phyloP scores from a whole-genome alignment of 768 basidiomycete genomes.

The Russula sp. region DNA sequence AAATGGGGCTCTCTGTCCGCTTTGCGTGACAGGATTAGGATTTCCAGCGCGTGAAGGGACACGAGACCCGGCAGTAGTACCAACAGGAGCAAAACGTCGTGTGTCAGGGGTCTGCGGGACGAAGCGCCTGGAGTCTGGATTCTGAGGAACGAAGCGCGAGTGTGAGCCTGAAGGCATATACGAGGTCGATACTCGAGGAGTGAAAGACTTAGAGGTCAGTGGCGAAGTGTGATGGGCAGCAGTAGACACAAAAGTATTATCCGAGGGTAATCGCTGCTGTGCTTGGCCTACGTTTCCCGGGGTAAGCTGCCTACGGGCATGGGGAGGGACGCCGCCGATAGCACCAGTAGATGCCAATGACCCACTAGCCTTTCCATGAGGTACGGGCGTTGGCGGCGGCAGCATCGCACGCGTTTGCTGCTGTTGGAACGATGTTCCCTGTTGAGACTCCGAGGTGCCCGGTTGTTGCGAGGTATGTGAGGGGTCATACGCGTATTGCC shows the following conservation, averaged over 20 bases:
- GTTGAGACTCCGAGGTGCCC: conserved; percentile 34
- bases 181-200: conserved; percentile 24
- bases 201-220: conserved; percentile 9
- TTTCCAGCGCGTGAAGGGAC: conserved; percentile 29
- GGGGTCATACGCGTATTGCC: conserved; percentile 66
- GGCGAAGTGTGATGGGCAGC: not conserved
- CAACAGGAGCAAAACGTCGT: conserved; percentile 27
- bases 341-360: not conserved
- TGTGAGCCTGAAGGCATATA: not conserved
- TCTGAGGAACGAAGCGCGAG: conserved; percentile 28
- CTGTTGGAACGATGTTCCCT: conserved; percentile 30
- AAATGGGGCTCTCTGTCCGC: conserved; percentile 54
- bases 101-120: conserved; percentile 30
- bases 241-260: conserved; percentile 2
- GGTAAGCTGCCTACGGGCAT: conserved; percentile 6
- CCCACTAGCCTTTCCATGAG: conserved; percentile 22
- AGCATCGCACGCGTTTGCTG: conserved; percentile 33
- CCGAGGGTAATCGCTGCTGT: conserved; percentile 5
- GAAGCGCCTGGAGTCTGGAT: conserved; percentile 23
- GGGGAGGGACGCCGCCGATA: not conserved
- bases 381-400: conserved; percentile 34
- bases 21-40: conserved; percentile 10
- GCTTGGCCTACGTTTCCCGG: conserved; percentile 1
- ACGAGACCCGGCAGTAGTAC: conserved; percentile 16
- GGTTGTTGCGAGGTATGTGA: conserved; percentile 46